Percentiles rank a stretch among this genome's conserved stretches.
These are phyloP conservation scores for Monosporascus cannonballus DNA, from an alignment of 2,329 filamentous ascomycete genomes.

Conservation along the genomic window DNA sequence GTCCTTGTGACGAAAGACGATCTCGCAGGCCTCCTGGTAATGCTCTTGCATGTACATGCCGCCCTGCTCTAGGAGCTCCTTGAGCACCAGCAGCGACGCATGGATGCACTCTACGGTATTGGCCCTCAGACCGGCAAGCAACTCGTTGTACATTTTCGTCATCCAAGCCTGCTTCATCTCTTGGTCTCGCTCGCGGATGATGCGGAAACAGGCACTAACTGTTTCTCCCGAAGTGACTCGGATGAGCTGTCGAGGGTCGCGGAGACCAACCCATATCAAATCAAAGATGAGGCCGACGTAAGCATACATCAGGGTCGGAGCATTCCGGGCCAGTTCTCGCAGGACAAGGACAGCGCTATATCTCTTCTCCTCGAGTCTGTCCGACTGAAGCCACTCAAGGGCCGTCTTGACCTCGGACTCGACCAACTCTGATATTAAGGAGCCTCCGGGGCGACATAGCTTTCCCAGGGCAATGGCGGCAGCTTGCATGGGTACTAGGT, in stretches of 20 bases:
- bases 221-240: conserved; percentile 87
- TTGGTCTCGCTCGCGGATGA: conserved; percentile 87
- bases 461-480: conserved; percentile 86
- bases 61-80: conserved; percentile 87
- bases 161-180: conserved; percentile 85
- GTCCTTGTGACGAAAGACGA: conserved; percentile 87
- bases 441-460: conserved; percentile 85
- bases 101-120: conserved; percentile 85
- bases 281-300: conserved; percentile 95
- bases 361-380: conserved; percentile 84
- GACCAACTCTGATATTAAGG: conserved; percentile 89
- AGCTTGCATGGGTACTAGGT: conserved; percentile 83
- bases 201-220: conserved; percentile 91
- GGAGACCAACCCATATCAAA: conserved; percentile 89
- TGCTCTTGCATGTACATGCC: conserved; percentile 99
- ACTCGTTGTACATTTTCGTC: conserved; percentile 82
- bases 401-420: conserved; percentile 96
- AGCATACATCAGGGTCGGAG: conserved; percentile 89
- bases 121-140: conserved; percentile 70
- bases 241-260: conserved; percentile 86
- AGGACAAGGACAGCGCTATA: conserved; percentile 91
- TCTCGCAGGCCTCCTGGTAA: conserved; percentile 88
- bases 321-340: conserved; percentile 84
- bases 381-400: conserved; percentile 93
- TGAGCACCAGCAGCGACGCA: conserved; percentile 87